Conservation (phyloP, 805 yeast species). For the Monosporozyma aerobia region DNA sequence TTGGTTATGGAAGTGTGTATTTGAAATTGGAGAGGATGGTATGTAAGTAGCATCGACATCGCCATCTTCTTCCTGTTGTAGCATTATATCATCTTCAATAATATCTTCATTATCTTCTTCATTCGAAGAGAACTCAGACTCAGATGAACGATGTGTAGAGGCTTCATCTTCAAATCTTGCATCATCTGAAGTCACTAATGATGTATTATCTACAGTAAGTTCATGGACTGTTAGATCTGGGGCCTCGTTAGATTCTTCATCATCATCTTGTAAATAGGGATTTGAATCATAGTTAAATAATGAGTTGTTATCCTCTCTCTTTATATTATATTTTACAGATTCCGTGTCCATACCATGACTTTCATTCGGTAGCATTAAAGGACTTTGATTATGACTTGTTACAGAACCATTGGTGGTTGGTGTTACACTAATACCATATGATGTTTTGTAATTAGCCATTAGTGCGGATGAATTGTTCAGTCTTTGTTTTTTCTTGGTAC, state of each 20-base stretch:
- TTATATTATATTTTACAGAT: neutral
- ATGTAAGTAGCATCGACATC: slow-evolving; percentile 4
- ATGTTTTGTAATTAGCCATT: neutral
- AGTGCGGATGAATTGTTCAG: neutral
- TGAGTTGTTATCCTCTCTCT: neutral
- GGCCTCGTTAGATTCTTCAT: slow-evolving; percentile 23
- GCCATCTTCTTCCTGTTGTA: neutral
- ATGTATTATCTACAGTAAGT: slow-evolving; percentile 19
- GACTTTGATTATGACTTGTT: neutral
- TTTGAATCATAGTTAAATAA: slow-evolving; percentile 2
- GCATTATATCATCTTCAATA: neutral
- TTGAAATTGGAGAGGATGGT: slow-evolving; percentile 4
- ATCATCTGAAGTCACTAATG: slow-evolving; percentile 28
- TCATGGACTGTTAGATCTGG: slow-evolving; percentile 71
- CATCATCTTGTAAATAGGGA: slow-evolving; percentile 21
- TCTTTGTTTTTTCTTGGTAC: neutral
- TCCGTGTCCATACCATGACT: neutral
- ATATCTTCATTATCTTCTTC: slow-evolving; percentile 9
- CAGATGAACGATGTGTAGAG: slow-evolving; percentile 3
- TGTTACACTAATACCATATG: neutral
- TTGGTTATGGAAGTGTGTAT: neutral
- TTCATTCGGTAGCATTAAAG: neutral
- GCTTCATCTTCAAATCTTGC: slow-evolving; percentile 25
- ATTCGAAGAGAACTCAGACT: neutral
- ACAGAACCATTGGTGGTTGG: neutral